Evolutionary conservation across 495 filamentous ascomycete species (phyloP).

Genomic region (Articulospora tetracladia): DNA sequence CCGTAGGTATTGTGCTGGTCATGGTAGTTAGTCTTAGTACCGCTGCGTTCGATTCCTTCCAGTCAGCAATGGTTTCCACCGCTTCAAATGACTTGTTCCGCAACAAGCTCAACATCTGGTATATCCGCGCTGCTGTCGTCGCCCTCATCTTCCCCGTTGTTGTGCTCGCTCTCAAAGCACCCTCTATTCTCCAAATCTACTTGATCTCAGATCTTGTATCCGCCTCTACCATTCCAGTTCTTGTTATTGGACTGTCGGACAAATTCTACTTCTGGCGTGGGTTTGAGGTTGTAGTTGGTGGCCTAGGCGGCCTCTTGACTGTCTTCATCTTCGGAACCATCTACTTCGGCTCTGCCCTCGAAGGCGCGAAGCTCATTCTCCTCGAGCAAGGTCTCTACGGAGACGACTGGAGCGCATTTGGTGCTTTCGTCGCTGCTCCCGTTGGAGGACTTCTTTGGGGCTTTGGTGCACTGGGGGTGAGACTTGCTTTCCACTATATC

Average conservation of each 20-base stretch:
- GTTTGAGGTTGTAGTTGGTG: conserved; percentile 68
- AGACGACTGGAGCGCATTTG: conserved; percentile 71
- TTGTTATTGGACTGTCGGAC: conserved; percentile 61
- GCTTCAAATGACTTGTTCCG: conserved; percentile 76
- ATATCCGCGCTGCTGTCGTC: conserved; percentile 58
- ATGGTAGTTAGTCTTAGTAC: conserved; percentile 72
- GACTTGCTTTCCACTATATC: conserved; percentile 48
- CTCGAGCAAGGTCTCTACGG: conserved; percentile 66
- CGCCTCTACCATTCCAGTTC: conserved; percentile 62
- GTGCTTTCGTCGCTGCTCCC: conserved; percentile 74
- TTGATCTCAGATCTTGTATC: conserved; percentile 72
- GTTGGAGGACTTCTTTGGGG: conserved; percentile 69
- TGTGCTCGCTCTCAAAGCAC: conserved; percentile 64
- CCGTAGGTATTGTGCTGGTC: conserved; percentile 69
- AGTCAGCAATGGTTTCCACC: conserved; percentile 73
- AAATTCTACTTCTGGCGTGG: conserved; percentile 67
- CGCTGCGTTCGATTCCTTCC: conserved; percentile 69
- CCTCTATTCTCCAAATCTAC: conserved; percentile 70
- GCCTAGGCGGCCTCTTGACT: conserved; percentile 65
- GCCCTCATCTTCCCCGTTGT: conserved; percentile 66
- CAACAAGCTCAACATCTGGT: conserved; percentile 68
- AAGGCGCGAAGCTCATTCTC: conserved; percentile 61
- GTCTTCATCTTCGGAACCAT: conserved; percentile 74
- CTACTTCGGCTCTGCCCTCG: conserved; percentile 59
- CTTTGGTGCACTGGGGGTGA: conserved; percentile 49